Evolutionary conservation across 2,329 filamentous ascomycete species (phyloP), one percentile per base, ranked within the genome.

Genomic region (Eurotiales sp.): DNA sequence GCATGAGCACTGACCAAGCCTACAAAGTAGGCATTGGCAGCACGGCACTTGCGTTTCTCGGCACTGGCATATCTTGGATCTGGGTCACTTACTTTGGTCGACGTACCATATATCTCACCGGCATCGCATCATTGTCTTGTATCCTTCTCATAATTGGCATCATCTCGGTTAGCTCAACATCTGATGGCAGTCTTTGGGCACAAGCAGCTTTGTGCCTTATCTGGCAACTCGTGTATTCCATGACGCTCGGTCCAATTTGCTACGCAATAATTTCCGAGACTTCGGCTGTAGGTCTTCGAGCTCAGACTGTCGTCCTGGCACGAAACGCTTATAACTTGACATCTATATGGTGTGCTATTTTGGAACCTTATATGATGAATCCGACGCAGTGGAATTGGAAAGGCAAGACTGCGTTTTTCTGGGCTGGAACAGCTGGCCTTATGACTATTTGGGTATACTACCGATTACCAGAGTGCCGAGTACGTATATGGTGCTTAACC

Each of bases 201-300:
- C 67, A 72, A 51, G 63, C 65, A 1, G 60, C 64, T 4, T 58
- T 65, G 41, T 68, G 65, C 14, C 59, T 72, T 4, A 57, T 72
- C n/a, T 72, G 68, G 52, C 64, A 66, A 6, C 65, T 72, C 49
- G 58, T 69, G 6, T 74, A 72, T 55, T 63, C 67, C 36, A 49
- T 67, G 34, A 72, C 68, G 0, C 65, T 74, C 49, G 72, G 72
- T 1, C 63, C 68, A 10, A 60, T 73, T 46, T 66, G 64, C 37
- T 79, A 77, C 29, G 69, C 72, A 29, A 65, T 76, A 36, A 68
- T 74, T 1, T 74, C 73, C 7, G 76, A 76, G 59, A 76, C 61
- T 17, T 70, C 65, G 0, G 72, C 71, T 0, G 66, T 75, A 3
- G 56, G 58, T 1, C 61, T 75, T 1, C 65, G 71, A 0, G 74